These are phyloP conservation scores for Trametes pubescens DNA, from an alignment of 1,284 basidiomycete genomes.

Conservation along the genomic window DNA sequence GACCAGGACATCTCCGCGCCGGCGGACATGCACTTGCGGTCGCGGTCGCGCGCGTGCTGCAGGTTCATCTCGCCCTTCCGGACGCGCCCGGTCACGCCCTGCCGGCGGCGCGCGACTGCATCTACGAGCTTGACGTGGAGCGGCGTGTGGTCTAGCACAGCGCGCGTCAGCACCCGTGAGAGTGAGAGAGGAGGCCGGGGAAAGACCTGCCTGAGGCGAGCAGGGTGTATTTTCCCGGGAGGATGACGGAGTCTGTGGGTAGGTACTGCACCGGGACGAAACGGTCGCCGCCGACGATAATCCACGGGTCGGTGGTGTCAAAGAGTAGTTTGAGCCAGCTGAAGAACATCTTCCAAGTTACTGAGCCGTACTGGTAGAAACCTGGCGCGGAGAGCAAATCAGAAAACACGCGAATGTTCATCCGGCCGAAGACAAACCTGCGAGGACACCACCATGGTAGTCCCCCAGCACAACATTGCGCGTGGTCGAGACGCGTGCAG, in stretches of 20 bases:
- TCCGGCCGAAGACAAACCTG: background rate
- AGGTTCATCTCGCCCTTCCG: background rate
- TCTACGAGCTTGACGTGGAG: background rate
- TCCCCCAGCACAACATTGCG: background rate
- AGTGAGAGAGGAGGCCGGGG: too few species aligned
- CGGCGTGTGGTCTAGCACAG: background rate
- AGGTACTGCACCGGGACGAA: background rate
- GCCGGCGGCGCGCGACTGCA: background rate
- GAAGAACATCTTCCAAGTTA: conserved; percentile 3
- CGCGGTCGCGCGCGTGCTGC: background rate
- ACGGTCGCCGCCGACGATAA: background rate
- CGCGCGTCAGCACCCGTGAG: background rate
- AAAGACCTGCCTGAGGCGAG: background rate
- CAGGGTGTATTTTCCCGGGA: background rate
- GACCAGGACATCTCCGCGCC: background rate
- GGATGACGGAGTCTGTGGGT: background rate
- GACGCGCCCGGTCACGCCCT: background rate
- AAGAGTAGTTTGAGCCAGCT: background rate
- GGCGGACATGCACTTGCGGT: background rate
- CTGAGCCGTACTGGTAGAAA: conserved; percentile 1
- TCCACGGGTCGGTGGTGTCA: background rate
- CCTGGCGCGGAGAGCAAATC: background rate
- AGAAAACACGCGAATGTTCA: background rate
- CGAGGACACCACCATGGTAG: background rate
- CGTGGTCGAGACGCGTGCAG: background rate